Conservation (phyloP, 352 stramenopile species). For the Nothophytophthora sp. region DNA sequence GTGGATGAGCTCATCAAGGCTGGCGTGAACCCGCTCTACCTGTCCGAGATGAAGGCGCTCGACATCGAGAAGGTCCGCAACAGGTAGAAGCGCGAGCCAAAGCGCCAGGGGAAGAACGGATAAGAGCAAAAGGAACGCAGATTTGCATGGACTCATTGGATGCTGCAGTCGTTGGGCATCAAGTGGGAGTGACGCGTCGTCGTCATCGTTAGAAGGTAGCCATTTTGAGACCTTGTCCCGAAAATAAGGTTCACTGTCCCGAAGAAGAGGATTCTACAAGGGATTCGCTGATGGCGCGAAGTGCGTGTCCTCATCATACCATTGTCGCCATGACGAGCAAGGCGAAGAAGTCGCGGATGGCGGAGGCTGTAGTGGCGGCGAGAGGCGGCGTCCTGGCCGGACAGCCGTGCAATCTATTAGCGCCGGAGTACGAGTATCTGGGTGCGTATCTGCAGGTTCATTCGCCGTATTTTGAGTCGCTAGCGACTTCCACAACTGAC, state of each 20-base stretch:
- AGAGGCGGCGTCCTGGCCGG: conserved; percentile 9
- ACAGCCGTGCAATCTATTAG: conserved; percentile 50
- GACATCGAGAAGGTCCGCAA: conserved; percentile 84
- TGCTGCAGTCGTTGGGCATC: not conserved
- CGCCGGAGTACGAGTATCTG: conserved; percentile 73
- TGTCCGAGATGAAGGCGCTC: conserved; percentile 91
- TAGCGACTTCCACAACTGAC: conserved; percentile 1
- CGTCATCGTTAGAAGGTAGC: not conserved
- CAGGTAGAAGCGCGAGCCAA: too few relatives aligned
- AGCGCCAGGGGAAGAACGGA: too few relatives aligned
- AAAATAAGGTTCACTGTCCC: too few relatives aligned
- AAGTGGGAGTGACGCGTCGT: not conserved
- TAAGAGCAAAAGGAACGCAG: too few relatives aligned
- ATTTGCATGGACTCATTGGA: not conserved
- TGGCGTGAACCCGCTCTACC: conserved; percentile 91
- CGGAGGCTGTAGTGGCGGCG: conserved; percentile 4
- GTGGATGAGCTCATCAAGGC: conserved; percentile 84
- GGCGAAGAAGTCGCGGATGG: not conserved
- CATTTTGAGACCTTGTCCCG: too few relatives aligned
- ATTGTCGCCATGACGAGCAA: conserved; percentile 2
- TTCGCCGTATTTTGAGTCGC: not conserved
- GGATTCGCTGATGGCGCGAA: too few relatives aligned
- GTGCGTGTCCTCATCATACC: too few relatives aligned
- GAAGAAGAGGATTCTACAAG: too few relatives aligned
- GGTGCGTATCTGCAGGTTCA: conserved; percentile 16